A percentile compares a stretch with the other conserved stretches of the same genome.
phyloP scores from a whole-genome alignment of 2,329 filamentous ascomycete species.

The Penicillium brevicompactum region DNA sequence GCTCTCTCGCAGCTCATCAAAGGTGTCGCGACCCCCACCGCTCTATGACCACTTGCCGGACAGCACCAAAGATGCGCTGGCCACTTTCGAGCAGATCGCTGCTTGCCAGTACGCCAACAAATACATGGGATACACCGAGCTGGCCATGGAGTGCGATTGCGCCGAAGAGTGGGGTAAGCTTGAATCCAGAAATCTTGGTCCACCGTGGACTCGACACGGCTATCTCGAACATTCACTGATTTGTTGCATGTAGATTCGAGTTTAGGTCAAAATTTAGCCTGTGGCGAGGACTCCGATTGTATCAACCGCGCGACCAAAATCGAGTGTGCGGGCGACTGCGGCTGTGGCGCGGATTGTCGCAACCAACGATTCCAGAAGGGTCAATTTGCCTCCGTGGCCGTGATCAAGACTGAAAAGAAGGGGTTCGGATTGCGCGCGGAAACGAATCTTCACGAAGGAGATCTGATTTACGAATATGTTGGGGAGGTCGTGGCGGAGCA shows the following conservation, averaged over 20 bases:
- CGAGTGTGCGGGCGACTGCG: constrained; percentile 86
- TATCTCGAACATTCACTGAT: constrained; percentile 11
- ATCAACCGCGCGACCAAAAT: constrained; percentile 99
- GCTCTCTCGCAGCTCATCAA: constrained; percentile 70
- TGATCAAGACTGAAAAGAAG: constrained; percentile 98
- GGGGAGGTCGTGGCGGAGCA: constrained; percentile 96
- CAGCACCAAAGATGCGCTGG: constrained; percentile 73
- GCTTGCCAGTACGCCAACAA: constrained; percentile 92
- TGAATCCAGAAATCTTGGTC: background rate
- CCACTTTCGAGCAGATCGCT: constrained; percentile 76
- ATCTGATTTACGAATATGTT: constrained; percentile 98
- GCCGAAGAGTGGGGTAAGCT: constrained; percentile 88
- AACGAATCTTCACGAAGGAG: constrained; percentile 72
- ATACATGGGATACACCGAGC: constrained; percentile 85
- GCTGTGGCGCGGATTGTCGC: constrained; percentile 83
- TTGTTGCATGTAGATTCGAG: constrained; percentile 52
- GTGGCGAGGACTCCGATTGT: constrained; percentile 94
- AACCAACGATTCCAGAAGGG: constrained; percentile 93
- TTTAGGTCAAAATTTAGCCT: constrained; percentile 71
- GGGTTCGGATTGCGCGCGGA: constrained; percentile 89
- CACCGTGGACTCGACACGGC: background rate
- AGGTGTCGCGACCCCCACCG: constrained; percentile 62
- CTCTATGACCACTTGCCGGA: constrained; percentile 77
- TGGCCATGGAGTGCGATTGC: constrained; percentile 94
- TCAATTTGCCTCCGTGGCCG: constrained; percentile 86